Evolutionary conservation across 2,329 filamentous ascomycete species (phyloP).

Genomic region (Trichoderma pleuroti): DNA sequence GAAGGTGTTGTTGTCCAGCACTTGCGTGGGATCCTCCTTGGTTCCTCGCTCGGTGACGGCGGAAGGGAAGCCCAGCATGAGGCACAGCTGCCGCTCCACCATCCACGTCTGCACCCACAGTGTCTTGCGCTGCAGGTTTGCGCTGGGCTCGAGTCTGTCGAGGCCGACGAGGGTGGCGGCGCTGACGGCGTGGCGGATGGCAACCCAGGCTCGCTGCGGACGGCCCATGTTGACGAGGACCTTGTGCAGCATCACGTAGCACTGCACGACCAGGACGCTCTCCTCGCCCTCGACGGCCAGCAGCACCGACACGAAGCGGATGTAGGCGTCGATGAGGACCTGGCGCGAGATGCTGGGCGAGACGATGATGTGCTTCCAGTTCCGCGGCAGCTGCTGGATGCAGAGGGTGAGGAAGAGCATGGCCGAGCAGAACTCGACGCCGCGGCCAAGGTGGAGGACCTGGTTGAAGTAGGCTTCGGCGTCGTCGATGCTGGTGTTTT

Average conservation of each 20-base stretch:
- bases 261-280: constrained; percentile 51
- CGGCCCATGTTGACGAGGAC: constrained; percentile 53
- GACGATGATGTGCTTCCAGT: constrained; percentile 30
- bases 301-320: constrained; percentile 42
- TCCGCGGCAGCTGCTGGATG: constrained; percentile 37
- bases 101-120: constrained; percentile 40
- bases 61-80: constrained; percentile 52
- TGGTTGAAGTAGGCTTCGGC: constrained; percentile 35
- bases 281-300: constrained; percentile 49
- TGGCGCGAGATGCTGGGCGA: constrained; percentile 36
- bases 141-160: constrained; percentile 32
- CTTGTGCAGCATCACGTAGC: constrained; percentile 48
- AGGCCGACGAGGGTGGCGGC: constrained; percentile 50
- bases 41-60: constrained; percentile 26
- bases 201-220: constrained; percentile 52
- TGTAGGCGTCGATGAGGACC: constrained; percentile 43
- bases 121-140: constrained; percentile 31
- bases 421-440: constrained; percentile 34
- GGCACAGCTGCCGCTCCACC: constrained; percentile 47
- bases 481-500: constrained; percentile 16
- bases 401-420: constrained; percentile 43
- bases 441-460: constrained; percentile 33
- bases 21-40: not conserved
- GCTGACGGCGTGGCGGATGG: constrained; percentile 48
- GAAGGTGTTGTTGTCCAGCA: constrained; percentile 4